Base-by-base conservation (phyloP, 2,329 filamentous ascomycete species). In the Penicillium aurantiogriseum region DNA sequence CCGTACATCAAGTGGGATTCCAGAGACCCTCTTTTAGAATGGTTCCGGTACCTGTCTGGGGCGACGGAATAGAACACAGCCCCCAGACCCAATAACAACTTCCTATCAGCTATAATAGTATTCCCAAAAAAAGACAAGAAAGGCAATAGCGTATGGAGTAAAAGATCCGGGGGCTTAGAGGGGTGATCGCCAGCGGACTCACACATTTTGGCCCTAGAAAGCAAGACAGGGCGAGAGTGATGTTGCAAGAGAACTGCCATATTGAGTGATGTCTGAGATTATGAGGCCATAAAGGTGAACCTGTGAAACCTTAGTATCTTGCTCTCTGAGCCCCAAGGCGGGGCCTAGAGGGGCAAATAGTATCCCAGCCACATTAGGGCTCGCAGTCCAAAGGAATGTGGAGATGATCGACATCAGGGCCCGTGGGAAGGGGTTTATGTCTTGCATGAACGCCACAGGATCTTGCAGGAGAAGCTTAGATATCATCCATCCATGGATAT, bases 331-430 rank as follows among this genome's bases (percentile, higher is more conserved):
- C 23, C 11, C 29, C 38, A 43, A 57, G 48, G 43, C 29, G 42
- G 42, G 44, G 17, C 44, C 17, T 56, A 56, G 56, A 65, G 56
- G 59, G 58, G 57, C 57, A 64, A 44, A 39, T 43, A 42, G 25
- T 13, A 33, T 45, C 35, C 61, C 63, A 64, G 63, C 63, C 63
- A 65, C 62, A 45, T 51, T 38, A 23, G 45, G 29, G 54, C 58
- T 56, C 51, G 48, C 31, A 23, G 49, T 38, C 47, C 25, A 23
- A 27, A 45, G 10, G 45, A 47, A 35, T 52, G 52, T 36, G 49
- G 47, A 44, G 54, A 58, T 33, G 59, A 62, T 61, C 63, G 42
- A 56, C 57, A 48, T 53, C 55, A 58, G 54, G 40, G 54, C 56
- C 59, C 58, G 61, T 51, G 56, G 51, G 50, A 23, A 58, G 50